Conservation (phyloP, 164 flowering plant species). For the Chimonanthus praecox region DNA sequence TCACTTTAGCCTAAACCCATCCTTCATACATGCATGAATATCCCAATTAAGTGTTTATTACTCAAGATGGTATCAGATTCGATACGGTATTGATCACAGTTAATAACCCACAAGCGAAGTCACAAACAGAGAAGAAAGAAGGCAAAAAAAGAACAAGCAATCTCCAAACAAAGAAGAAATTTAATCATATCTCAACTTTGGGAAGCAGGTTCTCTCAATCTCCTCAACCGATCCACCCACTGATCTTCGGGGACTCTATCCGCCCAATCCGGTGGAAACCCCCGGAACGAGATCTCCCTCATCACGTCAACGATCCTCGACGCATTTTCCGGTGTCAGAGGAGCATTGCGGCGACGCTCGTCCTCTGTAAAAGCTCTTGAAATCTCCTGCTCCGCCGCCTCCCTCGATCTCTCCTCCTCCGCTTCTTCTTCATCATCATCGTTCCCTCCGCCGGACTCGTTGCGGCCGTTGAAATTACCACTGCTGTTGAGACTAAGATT, state of each 20-base stretch:
- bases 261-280: slow-evolving; percentile 60
- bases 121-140: no score
- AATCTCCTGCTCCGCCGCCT: slow-evolving; percentile 35
- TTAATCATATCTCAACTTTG: not conserved
- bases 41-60: no score
- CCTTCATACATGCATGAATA: no score
- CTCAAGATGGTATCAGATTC: no score
- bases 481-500: slow-evolving; percentile 15
- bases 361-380: slow-evolving; percentile 62
- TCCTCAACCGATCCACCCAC: slow-evolving; percentile 54
- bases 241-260: slow-evolving; percentile 43
- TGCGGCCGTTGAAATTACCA: not conserved
- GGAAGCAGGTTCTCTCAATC: slow-evolving; percentile 28
- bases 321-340: slow-evolving; percentile 55
- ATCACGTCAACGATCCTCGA: slow-evolving; percentile 67
- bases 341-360: slow-evolving; percentile 65
- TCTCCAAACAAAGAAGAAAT: no score
- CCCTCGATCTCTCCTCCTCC: slow-evolving; percentile 36
- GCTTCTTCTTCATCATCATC: slow-evolving; percentile 27
- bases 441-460: not conserved
- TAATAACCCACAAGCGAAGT: no score
- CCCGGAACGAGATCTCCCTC: slow-evolving; percentile 61
- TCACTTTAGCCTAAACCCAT: no score
- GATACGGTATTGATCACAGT: no score
- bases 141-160: no score